Base-by-base conservation (phyloP, 768 basidiomycete genomes). In the Trametes punicea region DNA sequence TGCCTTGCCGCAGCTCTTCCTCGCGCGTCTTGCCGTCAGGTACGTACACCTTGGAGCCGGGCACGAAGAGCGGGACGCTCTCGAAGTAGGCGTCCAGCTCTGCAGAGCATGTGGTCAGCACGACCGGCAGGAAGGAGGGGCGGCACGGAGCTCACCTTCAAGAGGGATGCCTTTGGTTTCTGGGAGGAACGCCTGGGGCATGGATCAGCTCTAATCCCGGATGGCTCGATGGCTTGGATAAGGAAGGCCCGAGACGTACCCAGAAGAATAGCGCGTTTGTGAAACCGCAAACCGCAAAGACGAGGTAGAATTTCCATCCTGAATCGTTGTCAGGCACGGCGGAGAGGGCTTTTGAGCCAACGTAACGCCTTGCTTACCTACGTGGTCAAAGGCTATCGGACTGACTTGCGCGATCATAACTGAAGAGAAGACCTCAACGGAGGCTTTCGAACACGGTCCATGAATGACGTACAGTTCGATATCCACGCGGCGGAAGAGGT, bases 381-480 rank as follows among this genome's bases (percentile, higher is more conserved):
- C 55, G 52, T 51, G 56, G 11, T 44, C 56, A 55, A 67, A 67
- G 0, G 65, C 65, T 9, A 54, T 50, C 4, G 65, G 65, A 26
- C 34, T 62, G 25, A 67, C 57, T 54, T 67, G 64, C 13, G 65
- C 64, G 18, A 67, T 67, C 65, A 67, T 63, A 52, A 67, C 65
- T 66, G 31, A 2, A 36, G 16, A n/a, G 40, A n/a, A n/a, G n/a
- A n/a, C n/a, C n/a, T n/a, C n/a, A n/a, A n/a, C n/a, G n/a, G n/a
- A n/a, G n/a, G n/a, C n/a, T n/a, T n/a, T n/a, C n/a, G n/a, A n/a
- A n/a, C n/a, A n/a, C n/a, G n/a, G n/a, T n/a, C n/a, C n/a, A 39
- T 15, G 44, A 15, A n/a, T 29, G 15, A 38, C 65, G 30, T 39
- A 65, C 65, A 66, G 49, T 66, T 66, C 9, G 65, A 64, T 15